Evolutionary conservation across 2,329 filamentous ascomycete genomes (phyloP), one percentile per base, ranked within the genome.

Genomic region (Colletotrichum sp.): DNA sequence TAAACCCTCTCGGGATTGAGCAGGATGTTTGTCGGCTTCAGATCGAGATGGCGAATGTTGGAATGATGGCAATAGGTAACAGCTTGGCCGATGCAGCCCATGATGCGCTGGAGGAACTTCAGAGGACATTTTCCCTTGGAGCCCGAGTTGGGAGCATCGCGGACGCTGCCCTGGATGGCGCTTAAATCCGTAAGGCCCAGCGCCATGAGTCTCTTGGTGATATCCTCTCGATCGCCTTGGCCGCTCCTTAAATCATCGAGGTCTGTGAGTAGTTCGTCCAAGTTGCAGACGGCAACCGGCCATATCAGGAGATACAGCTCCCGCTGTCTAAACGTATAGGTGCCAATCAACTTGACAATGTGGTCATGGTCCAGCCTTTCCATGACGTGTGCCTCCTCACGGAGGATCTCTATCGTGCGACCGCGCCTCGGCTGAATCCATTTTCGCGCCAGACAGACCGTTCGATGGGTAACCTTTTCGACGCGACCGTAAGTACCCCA

Each of bases 11-110:
- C 84, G 2, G 86, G 83, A 71, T 84, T 86, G 9, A 89, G 81
- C 4, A 89, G 82, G 66, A 89, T 88, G 68, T 89, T 89, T 43
- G 84, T 84, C 3, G 87, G 88, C 74, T 89, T 89, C 43, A 89
- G 84, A 69, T 89, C 86, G 6, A 87, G 83, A 77, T 89, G 87
- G 27, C 87, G 83, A 15, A 89, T 85, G 22, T 85, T 81, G 64
- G 85, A 82, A 18, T 80, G 78, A 78, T 88, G 87, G 71, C 85
- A 87, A 72, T 87, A 84, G 2, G 84, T 82, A 73, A 88, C 81
- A 6, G 86, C 86, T 16, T 83, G 83, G n/a, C 86, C 84, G 58
- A 88, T 81, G 72, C 88, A 89, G 15, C 87, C 88, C 36, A 87
- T 83, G 28, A 86, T 80, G 64, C 84, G 83, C 72, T 83, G 86